A percentile compares a stretch with the other conserved stretches of the same genome.
These are phyloP conservation scores for Rhazya stricta DNA, from an alignment of 257 asterid species.

Conservation along the genomic window DNA sequence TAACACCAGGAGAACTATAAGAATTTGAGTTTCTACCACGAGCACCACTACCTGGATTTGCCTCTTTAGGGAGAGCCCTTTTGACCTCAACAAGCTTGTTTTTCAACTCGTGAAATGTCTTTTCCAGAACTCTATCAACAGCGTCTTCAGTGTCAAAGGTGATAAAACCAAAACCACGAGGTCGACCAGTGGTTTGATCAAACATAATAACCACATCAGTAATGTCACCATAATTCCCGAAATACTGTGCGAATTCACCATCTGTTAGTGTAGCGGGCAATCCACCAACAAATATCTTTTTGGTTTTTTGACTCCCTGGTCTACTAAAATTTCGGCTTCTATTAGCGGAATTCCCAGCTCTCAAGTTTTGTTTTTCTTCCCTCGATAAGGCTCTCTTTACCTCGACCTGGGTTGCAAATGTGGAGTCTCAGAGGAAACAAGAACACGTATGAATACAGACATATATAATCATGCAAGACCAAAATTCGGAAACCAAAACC, in stretches of 20 bases:
- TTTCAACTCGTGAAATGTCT: slow-evolving; percentile 36
- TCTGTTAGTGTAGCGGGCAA: slow-evolving; percentile 34
- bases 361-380: slow-evolving; percentile 4
- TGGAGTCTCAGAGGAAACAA: not conserved
- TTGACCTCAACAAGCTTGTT: slow-evolving; percentile 43
- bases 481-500: not conserved
- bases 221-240: slow-evolving; percentile 29
- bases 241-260: slow-evolving; percentile 32
- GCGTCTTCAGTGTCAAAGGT: slow-evolving; percentile 41
- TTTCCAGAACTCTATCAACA: slow-evolving; percentile 35
- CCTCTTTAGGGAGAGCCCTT: slow-evolving; percentile 41
- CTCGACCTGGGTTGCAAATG: slow-evolving; percentile 13
- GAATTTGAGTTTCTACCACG: slow-evolving; percentile 14
- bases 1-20: slow-evolving; percentile 2
- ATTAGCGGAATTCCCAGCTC: slow-evolving; percentile 3
- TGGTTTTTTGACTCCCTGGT: slow-evolving; percentile 28
- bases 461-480: not conserved
- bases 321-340: slow-evolving; percentile 19
- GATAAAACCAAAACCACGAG: slow-evolving; percentile 50
- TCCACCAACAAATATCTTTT: slow-evolving; percentile 46
- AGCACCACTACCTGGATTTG: slow-evolving; percentile 23
- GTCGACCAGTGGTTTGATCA: slow-evolving; percentile 33
- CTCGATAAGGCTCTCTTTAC: slow-evolving; percentile 19
- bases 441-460: no score
- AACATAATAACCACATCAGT: slow-evolving; percentile 40